Conservation (phyloP, 768 basidiomycete genomes). For the Tremella fuciformis region DNA sequence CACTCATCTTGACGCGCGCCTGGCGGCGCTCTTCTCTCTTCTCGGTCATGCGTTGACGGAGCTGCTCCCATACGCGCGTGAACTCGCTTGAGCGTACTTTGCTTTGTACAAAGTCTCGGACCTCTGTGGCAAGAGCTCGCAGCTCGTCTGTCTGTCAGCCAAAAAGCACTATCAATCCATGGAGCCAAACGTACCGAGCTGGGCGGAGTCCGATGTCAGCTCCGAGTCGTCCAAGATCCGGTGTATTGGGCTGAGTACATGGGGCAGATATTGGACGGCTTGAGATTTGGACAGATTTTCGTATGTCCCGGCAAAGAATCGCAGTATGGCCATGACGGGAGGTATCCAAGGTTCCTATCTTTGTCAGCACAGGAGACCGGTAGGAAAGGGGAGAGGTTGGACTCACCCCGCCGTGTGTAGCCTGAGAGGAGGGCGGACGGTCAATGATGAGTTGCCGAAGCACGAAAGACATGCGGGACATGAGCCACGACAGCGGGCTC, state of each 20-base stretch:
- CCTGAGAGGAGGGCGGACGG: slow-evolving; percentile 35
- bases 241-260: slow-evolving; percentile 81
- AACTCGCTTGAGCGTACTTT: slow-evolving; percentile 88
- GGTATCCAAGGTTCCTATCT: slow-evolving; percentile 74
- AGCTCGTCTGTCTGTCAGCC: slow-evolving; percentile 65
- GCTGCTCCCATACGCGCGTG: slow-evolving; percentile 70
- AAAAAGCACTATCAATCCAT: slow-evolving; percentile 1
- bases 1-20: slow-evolving; percentile 59
- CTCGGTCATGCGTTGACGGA: slow-evolving; percentile 67
- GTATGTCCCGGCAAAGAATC: slow-evolving; percentile 92
- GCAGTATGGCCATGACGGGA: slow-evolving; percentile 72
- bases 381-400: background rate
- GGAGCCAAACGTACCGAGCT: slow-evolving; percentile 28
- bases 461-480: slow-evolving; percentile 89
- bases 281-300: slow-evolving; percentile 63
- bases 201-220: slow-evolving; percentile 12
- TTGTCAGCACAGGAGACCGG: slow-evolving; percentile 14
- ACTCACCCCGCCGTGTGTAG: slow-evolving; percentile 18
- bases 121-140: slow-evolving; percentile 72
- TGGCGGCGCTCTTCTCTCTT: slow-evolving; percentile 71
- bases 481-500: slow-evolving; percentile 77
- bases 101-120: slow-evolving; percentile 79
- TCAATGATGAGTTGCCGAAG: slow-evolving; percentile 53
- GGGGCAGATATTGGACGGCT: slow-evolving; percentile 70
- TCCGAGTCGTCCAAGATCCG: slow-evolving; percentile 72